Percentiles rank a stretch among this genome's conserved stretches.
Conservation (phyloP, 2,329 filamentous ascomycete genomes). For the Neonectria sp. region DNA sequence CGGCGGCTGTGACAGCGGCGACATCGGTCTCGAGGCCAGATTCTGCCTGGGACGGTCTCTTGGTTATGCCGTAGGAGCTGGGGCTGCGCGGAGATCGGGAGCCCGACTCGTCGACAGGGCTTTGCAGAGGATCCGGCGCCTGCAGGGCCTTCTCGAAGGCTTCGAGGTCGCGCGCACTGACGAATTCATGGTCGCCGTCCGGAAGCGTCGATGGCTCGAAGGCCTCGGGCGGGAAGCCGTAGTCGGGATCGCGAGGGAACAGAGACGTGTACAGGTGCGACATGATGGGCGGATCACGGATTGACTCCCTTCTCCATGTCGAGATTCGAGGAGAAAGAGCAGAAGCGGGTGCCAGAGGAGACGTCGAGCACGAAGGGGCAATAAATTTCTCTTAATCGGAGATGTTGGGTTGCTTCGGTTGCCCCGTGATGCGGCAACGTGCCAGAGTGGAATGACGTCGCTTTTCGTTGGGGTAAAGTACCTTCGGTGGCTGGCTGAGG, state of each 20-base stretch:
- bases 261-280: slow-evolving; percentile 44
- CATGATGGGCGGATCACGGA: slow-evolving; percentile 38
- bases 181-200: slow-evolving; percentile 85
- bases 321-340: not conserved
- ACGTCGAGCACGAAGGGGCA: slow-evolving; percentile 23
- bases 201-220: slow-evolving; percentile 81
- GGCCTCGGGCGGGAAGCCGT: slow-evolving; percentile 73
- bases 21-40: slow-evolving; percentile 51
- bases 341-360: not conserved
- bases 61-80: slow-evolving; percentile 60
- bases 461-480: slow-evolving; percentile 48
- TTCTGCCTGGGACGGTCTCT: slow-evolving; percentile 55
- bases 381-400: slow-evolving; percentile 33
- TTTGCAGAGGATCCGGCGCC: slow-evolving; percentile 83
- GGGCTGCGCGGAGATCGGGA: slow-evolving; percentile 59
- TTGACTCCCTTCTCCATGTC: slow-evolving; percentile 14
- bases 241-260: slow-evolving; percentile 51
- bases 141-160: slow-evolving; percentile 86
- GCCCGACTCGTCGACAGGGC: slow-evolving; percentile 67
- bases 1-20: slow-evolving; percentile 55
- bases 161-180: slow-evolving; percentile 78
- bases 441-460: slow-evolving; percentile 48
- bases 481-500: slow-evolving; percentile 21
- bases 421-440: slow-evolving; percentile 43
- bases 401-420: slow-evolving; percentile 33